Conservation (phyloP, 2,329 filamentous ascomycete genomes). For the Claviceps quebecensis region DNA sequence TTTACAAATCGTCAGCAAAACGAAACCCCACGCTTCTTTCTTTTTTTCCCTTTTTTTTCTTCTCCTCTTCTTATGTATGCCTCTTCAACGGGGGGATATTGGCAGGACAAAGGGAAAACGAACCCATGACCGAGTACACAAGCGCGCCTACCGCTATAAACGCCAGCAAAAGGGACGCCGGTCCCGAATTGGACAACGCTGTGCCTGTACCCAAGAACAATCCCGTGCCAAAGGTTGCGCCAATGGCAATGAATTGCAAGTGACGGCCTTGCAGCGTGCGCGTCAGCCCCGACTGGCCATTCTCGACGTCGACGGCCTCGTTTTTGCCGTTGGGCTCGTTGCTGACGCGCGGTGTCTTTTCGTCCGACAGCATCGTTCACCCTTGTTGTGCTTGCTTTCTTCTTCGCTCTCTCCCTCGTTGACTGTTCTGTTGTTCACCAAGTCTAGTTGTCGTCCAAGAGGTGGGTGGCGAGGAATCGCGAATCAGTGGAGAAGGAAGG, state of each 20-base stretch:
- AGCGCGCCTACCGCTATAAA: conserved; percentile 58
- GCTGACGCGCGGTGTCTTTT: conserved; percentile 4
- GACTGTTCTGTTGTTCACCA: not conserved
- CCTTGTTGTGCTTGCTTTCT: not conserved
- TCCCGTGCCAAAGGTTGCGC: conserved; percentile 57
- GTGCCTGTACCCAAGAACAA: conserved; percentile 55
- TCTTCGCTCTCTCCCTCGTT: not conserved
- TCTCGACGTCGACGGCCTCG: conserved; percentile 16
- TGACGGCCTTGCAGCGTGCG: conserved; percentile 25
- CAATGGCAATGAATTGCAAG: conserved; percentile 36
- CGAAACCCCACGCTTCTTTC: not conserved
- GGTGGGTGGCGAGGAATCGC: not conserved
- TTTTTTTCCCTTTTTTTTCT: not conserved
- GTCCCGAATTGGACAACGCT: conserved; percentile 49
- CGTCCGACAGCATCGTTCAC: conserved; percentile 2
- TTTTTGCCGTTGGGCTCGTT: conserved; percentile 1
- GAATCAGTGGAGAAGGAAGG: not conserved
- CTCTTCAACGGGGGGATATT: no score
- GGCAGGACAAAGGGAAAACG: not conserved
- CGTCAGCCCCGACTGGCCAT: conserved; percentile 21
- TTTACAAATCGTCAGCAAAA: not conserved
- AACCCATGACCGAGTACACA: conserved; percentile 59
- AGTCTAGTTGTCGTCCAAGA: not conserved
- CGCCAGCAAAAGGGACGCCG: conserved; percentile 51
- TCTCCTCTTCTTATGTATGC: not conserved